Evolutionary conservation across 495 filamentous ascomycete genomes (phyloP).

Genomic region (Xylaria nigripes): DNA sequence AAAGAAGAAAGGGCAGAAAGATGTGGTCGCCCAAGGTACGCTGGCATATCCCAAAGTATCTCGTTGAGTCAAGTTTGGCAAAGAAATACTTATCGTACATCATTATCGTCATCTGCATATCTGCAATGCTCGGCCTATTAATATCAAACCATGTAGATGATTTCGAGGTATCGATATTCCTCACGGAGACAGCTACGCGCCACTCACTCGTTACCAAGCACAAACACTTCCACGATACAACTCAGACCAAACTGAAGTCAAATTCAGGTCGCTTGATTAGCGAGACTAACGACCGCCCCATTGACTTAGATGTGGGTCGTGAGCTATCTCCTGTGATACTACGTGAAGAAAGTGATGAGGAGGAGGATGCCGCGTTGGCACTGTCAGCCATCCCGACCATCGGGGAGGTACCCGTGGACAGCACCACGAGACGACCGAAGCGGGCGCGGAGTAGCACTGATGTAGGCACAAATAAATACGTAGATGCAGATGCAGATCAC

Average conservation of each 20-base stretch:
- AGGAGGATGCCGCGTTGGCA: slow-evolving; percentile 32
- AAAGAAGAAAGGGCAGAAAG: slow-evolving; percentile 71
- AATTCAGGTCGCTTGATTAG: slow-evolving; percentile 52
- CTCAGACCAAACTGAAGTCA: slow-evolving; percentile 44
- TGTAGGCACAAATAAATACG: slow-evolving; percentile 21
- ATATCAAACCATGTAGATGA: slow-evolving; percentile 55
- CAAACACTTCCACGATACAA: slow-evolving; percentile 57
- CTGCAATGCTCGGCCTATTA: background rate
- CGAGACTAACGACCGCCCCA: slow-evolving; percentile 42
- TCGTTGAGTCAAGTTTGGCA: background rate
- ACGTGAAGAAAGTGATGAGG: slow-evolving; percentile 32
- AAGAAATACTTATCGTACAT: slow-evolving; percentile 15
- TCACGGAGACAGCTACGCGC: slow-evolving; percentile 78
- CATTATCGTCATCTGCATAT: slow-evolving; percentile 8
- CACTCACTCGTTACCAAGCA: slow-evolving; percentile 81
- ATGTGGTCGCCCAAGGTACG: slow-evolving; percentile 75
- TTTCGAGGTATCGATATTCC: slow-evolving; percentile 89
- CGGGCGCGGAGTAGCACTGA: slow-evolving; percentile 23
- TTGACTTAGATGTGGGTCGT: slow-evolving; percentile 38
- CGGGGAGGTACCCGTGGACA: slow-evolving; percentile 25
- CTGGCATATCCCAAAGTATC: slow-evolving; percentile 4
- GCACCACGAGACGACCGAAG: slow-evolving; percentile 22
- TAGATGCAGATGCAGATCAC: slow-evolving; percentile 15
- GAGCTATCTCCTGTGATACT: slow-evolving; percentile 15
- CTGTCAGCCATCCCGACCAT: slow-evolving; percentile 39